Conservation (phyloP, 2,329 filamentous ascomycete genomes). For the Botrytis paeoniae region DNA sequence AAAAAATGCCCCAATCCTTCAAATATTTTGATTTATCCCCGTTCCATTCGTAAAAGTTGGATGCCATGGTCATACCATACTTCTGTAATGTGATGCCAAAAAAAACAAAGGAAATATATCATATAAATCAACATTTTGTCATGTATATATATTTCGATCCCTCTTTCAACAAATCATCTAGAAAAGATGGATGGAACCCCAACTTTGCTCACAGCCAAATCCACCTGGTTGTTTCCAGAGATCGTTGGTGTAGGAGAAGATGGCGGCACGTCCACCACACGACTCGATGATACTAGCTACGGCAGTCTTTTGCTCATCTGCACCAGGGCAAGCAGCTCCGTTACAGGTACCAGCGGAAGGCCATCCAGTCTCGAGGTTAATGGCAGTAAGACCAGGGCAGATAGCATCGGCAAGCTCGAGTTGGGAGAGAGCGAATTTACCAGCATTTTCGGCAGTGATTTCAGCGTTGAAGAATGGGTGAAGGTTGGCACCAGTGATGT, state of each 20-base stretch:
- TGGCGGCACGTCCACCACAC: conserved; percentile 66
- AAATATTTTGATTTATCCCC: neutral
- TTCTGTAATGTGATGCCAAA: neutral
- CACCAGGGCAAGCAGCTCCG: conserved; percentile 67
- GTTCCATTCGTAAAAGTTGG: neutral
- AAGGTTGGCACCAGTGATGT: conserved; percentile 80
- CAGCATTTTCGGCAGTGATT: conserved; percentile 62
- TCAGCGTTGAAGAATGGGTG: conserved; percentile 90
- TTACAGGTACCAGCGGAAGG: conserved; percentile 68
- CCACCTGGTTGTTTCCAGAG: conserved; percentile 72
- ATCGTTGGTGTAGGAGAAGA: conserved; percentile 82
- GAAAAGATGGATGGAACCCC: conserved; percentile 50
- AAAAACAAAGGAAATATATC: conserved; percentile 5
- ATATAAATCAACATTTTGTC: neutral
- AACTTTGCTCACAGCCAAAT: conserved; percentile 75
- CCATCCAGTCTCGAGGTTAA: conserved; percentile 92
- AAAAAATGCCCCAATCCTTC: neutral
- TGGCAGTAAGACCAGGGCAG: conserved; percentile 69
- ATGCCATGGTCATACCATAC: neutral
- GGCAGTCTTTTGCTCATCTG: conserved; percentile 65
- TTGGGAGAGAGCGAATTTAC: conserved; percentile 72
- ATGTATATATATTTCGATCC: neutral
- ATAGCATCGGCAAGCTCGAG: conserved; percentile 66
- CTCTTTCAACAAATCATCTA: neutral
- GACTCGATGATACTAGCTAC: conserved; percentile 66